Conservation (phyloP, 2,329 filamentous ascomycete species). For the Fusarium ramigenum region DNA sequence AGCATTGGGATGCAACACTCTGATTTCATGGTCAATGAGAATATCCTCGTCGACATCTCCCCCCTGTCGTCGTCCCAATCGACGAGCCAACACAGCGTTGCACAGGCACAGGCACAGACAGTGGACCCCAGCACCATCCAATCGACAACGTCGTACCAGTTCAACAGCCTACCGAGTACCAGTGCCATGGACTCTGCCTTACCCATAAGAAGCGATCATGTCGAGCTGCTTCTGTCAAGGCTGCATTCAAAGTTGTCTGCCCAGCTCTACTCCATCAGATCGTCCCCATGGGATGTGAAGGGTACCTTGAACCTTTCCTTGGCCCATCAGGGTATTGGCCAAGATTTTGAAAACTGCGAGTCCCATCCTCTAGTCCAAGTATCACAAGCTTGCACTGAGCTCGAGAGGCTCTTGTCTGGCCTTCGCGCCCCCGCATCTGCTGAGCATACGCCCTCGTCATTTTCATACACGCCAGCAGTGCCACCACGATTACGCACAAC, state of each 20-base stretch:
- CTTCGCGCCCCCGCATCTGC: not conserved
- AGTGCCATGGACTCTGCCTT: not conserved
- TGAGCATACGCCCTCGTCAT: not conserved
- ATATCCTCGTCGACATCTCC: not conserved
- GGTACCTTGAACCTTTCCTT: constrained; percentile 68
- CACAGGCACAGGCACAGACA: not conserved
- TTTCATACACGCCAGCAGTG: not conserved
- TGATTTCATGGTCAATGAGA: not conserved
- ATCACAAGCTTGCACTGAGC: not conserved
- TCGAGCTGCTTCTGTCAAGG: not conserved
- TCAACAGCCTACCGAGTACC: not conserved
- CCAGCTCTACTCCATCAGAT: constrained; percentile 1
- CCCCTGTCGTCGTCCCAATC: not conserved
- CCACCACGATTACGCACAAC: not conserved
- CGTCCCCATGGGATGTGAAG: constrained; percentile 36
- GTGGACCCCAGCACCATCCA: not conserved
- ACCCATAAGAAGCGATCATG: not conserved
- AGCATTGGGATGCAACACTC: not conserved
- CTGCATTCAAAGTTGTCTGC: not conserved
- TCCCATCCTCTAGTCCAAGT: constrained; percentile 4
- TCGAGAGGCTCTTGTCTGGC: not conserved
- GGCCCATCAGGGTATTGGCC: not conserved
- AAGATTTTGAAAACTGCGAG: not conserved
- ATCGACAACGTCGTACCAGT: not conserved
- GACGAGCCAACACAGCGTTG: not conserved